Percentiles rank a stretch among this genome's conserved stretches.
These are phyloP conservation scores for Leishmania braziliensis DNA, from an alignment of 208 protist species.

Conservation along the genomic window DNA sequence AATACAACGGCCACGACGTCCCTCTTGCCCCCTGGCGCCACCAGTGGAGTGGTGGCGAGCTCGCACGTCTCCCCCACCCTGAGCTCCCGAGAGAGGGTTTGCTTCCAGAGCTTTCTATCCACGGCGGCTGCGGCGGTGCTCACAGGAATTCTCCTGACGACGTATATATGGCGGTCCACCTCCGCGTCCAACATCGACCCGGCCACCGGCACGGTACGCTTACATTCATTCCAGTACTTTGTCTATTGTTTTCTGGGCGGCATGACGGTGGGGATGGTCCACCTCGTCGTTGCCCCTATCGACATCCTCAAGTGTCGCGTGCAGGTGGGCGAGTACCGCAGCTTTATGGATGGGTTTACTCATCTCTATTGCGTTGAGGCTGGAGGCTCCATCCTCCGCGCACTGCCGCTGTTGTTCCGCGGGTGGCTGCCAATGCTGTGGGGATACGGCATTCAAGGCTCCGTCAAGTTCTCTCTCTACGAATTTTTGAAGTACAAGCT, in stretches of 20 bases:
- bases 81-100: constrained; percentile 14
- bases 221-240: constrained; percentile 65
- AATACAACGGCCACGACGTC: not conserved
- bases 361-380: constrained; percentile 41
- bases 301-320: constrained; percentile 85
- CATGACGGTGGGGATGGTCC: constrained; percentile 54
- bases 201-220: constrained; percentile 23
- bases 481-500: constrained; percentile 77
- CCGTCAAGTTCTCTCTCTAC: constrained; percentile 80
- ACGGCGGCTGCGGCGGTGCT: not conserved
- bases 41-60: not conserved
- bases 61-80: constrained; percentile 3
- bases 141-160: constrained; percentile 3
- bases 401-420: constrained; percentile 49
- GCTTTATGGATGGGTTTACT: constrained; percentile 42
- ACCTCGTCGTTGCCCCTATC: constrained; percentile 67
- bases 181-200: constrained; percentile 12
- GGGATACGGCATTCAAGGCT: constrained; percentile 67
- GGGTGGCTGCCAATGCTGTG: constrained; percentile 69
- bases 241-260: constrained; percentile 69
- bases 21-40: not conserved
- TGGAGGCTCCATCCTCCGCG: constrained; percentile 22
- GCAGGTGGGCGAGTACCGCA: constrained; percentile 75
- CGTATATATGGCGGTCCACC: constrained; percentile 18
- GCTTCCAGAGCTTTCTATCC: constrained; percentile 20